Evolutionary conservation across 441 rosid species (phyloP), one percentile per base, ranked within the genome.

Genomic region (Jatropha multifida): DNA sequence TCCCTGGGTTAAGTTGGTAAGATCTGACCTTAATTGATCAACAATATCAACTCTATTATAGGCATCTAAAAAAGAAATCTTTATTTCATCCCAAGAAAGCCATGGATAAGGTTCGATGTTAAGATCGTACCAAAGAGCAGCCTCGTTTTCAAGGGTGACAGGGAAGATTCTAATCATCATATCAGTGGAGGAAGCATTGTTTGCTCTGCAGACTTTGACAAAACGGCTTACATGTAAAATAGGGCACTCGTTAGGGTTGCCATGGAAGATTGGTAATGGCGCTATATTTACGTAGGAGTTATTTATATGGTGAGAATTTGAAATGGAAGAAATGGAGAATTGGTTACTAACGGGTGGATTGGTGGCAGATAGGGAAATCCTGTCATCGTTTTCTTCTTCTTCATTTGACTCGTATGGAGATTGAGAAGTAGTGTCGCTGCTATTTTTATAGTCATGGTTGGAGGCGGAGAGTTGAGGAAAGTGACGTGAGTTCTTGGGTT

Each of bases 91-190:
- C 86, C 86, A 83, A 13, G 77, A 64, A 10, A 83, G 80, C 7
- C 72, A 75, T 11, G 79, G 73, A 74, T 79, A 83, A 2, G 88
- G 86, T 65, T 81, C 86, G 54, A 84, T 61, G 54, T 82, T 82
- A 7, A 85, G 81, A 68, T 85, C 85, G 13, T 83, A 85, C 88
- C 88, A 81, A 13, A 81, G 74, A 13, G 79, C 84, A 15, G 88
- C 83, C 75, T 85, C 88, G 11, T 46, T 54, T 63, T 85, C 81
- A 4, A 85, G 86, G 0, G 86, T 83, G n/a, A 83, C 81, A 0
- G 85, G 86, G 76, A 85, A 85, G 26, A 85, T 83, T 81, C 83
- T 79, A 80, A 46, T 64, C 85, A 77, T 81, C 23, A 14, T 18
- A 11, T 79, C 79, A 0, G 74, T 37, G 0, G 82, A 75, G 14